Conservation (phyloP, 345 rosid species). For the Rubroshorea leprosula region DNA sequence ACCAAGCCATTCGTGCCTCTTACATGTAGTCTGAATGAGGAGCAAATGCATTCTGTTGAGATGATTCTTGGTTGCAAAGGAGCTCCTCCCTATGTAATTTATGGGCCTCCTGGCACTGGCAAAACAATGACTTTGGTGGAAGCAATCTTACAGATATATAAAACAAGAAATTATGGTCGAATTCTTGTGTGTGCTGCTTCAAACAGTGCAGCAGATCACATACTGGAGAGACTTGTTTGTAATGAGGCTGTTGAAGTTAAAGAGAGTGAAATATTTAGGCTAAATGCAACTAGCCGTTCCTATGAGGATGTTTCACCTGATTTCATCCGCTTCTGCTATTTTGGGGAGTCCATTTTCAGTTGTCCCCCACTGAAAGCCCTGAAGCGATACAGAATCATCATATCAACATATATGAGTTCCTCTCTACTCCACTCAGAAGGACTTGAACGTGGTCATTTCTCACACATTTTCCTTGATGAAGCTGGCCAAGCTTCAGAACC, state of each 20-base stretch:
- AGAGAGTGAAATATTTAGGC: conserved; percentile 47
- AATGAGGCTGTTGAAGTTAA: conserved; percentile 28
- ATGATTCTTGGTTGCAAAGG: conserved; percentile 51
- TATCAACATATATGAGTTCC: conserved; percentile 52
- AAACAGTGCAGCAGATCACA: conserved; percentile 62
- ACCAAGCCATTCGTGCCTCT: conserved; percentile 25
- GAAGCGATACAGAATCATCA: conserved; percentile 33
- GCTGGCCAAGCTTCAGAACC: conserved; percentile 79
- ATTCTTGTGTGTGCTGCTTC: conserved; percentile 59
- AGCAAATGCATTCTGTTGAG: conserved; percentile 42
- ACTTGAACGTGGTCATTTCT: conserved; percentile 37
- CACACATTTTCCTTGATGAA: conserved; percentile 69
- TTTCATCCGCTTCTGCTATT: conserved; percentile 36
- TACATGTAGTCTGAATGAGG: conserved; percentile 35
- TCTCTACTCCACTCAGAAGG: conserved; percentile 36
- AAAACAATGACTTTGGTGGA: conserved; percentile 57
- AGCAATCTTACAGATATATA: conserved; percentile 46
- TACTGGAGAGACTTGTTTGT: conserved; percentile 37
- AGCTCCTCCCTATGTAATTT: conserved; percentile 54
- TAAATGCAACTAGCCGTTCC: conserved; percentile 49
- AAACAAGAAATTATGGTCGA: conserved; percentile 19
- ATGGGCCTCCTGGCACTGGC: conserved; percentile 71
- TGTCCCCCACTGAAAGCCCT: conserved; percentile 48
- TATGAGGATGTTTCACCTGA: conserved; percentile 38
- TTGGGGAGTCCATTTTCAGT: conserved; percentile 31